A percentile compares a stretch with the other conserved stretches of the same genome.
Evolutionary conservation across 352 stramenopile species (phyloP).

Genomic region (Pythium phragmitis): DNA sequence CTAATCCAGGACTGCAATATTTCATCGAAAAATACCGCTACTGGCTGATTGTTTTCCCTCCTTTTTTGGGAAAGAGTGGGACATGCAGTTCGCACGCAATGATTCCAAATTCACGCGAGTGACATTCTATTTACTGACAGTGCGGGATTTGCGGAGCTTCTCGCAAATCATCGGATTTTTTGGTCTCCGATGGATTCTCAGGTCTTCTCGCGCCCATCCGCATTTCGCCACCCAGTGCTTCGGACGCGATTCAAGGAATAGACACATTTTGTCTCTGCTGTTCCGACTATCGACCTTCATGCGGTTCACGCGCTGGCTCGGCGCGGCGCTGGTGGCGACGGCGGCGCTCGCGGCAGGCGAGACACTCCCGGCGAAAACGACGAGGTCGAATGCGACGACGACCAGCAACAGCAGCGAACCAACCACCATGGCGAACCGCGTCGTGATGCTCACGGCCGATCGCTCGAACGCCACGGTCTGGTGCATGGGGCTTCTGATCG

Average conservation of each 20-base stretch:
- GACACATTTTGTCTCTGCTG: too few species aligned
- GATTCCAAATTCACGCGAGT: not conserved
- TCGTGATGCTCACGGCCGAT: slow-evolving; percentile 29
- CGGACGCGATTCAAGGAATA: too few species aligned
- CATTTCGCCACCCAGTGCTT: not conserved
- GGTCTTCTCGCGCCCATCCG: not conserved
- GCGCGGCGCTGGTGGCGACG: not conserved
- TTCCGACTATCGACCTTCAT: not conserved
- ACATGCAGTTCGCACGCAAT: not conserved
- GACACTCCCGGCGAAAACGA: not conserved
- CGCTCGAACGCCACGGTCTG: slow-evolving; percentile 9
- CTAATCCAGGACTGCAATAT: not conserved
- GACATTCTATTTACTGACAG: not conserved
- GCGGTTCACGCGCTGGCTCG: not conserved
- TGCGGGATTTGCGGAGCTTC: not conserved
- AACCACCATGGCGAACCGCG: slow-evolving; percentile 13
- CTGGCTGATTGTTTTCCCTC: too few species aligned
- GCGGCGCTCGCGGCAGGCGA: not conserved
- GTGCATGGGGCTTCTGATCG: slow-evolving; percentile 40
- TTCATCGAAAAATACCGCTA: too few species aligned
- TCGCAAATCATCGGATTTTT: not conserved
- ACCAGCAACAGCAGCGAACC: not conserved
- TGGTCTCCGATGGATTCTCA: not conserved
- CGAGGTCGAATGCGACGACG: not conserved
- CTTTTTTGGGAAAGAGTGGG: not conserved